Base-by-base conservation (phyloP, 2,329 filamentous ascomycete genomes). In the Nemania sp. region DNA sequence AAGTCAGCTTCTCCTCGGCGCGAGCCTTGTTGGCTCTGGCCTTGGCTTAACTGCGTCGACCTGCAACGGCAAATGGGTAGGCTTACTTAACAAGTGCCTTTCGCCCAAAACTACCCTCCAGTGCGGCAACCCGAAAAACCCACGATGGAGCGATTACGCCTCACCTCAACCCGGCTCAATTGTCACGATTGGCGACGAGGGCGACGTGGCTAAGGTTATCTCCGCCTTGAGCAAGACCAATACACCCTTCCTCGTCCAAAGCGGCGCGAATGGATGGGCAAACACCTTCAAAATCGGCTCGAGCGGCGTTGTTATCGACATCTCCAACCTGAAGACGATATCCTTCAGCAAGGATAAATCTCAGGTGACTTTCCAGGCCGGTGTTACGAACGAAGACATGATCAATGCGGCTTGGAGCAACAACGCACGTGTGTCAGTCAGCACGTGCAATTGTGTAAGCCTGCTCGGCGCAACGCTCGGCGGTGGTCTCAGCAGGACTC, bases 401-500 rank as follows among this genome's bases (percentile, higher is more conserved):
- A 55, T 64, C 49, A 20, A 56, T 6, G 58, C 54, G 12, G 64
- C 63, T n/a, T 65, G 58, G 41, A 31, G 52, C 2, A 61, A 56
- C 30, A 57, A 63, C 9, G 64, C 54, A 5, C 57, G 59, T 2
- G 56, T 63, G 11, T 49, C 55, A 6, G 65, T 58, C 6, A 61
- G 64, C 19, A 66, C 63, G 31, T 68, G 66, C 45, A 66, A 67
- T 43, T 66, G 64, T 24, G 65, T 68, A 6, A 64, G 59, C 39
- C 28, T 56, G 9, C 56, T 64, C 17, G 61, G 63, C 15, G 61
- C 60, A 5, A 59, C 55, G 4, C 57, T 64, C 14, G 63, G 60
- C 17, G 61, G 61, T 19, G 63, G 63, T 14, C 20, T 64, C 24
- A 52, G 63, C 37, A 44, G 56, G 42, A 47, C 33, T 30, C 46